Evolutionary conservation across 2,329 filamentous ascomycete species (phyloP).

Genomic region (Trichophyton verrucosum): DNA sequence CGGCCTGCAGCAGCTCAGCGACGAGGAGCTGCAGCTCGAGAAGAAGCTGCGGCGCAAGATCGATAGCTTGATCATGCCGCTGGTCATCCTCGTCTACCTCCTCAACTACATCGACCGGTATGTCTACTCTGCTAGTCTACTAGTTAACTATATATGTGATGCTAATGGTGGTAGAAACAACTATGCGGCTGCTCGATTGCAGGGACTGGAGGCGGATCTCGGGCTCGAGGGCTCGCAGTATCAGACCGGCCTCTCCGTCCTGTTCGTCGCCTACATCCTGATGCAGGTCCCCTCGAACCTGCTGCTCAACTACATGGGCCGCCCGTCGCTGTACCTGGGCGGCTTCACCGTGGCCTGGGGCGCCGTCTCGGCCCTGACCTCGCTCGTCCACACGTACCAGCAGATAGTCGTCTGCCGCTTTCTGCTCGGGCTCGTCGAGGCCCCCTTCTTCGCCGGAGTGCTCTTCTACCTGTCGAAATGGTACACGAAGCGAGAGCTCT

Average conservation of each 20-base stretch:
- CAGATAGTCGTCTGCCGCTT: constrained; percentile 36
- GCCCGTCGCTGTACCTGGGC: constrained; percentile 33
- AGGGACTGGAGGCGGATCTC: constrained; percentile 31
- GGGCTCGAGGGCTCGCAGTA: constrained; percentile 26
- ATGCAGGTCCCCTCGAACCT: constrained; percentile 39
- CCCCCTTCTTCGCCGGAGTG: constrained; percentile 36
- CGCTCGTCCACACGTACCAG: constrained; percentile 31
- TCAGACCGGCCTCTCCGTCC: constrained; percentile 31
- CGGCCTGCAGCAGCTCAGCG: constrained; percentile 6
- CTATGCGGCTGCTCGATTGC: constrained; percentile 34
- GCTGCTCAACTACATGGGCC: constrained; percentile 32
- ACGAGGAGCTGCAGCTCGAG: constrained; percentile 26
- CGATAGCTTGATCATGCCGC: constrained; percentile 29
- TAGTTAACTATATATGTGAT: too few relatives aligned
- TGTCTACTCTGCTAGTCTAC: constrained; percentile 10
- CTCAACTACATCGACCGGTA: constrained; percentile 37
- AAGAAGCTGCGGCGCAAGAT: constrained; percentile 28
- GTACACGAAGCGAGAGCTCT: constrained; percentile 43
- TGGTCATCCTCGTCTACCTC: constrained; percentile 31
- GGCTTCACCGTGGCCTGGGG: constrained; percentile 37
- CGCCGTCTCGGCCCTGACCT: constrained; percentile 33
- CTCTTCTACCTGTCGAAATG: constrained; percentile 40
- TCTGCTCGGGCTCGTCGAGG: constrained; percentile 37
- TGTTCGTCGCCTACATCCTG: constrained; percentile 36
- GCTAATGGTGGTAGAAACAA: constrained; percentile 31